These are phyloP conservation scores for Globisporangium cystogenes DNA, from an alignment of 352 stramenopile genomes.

Conservation along the genomic window DNA sequence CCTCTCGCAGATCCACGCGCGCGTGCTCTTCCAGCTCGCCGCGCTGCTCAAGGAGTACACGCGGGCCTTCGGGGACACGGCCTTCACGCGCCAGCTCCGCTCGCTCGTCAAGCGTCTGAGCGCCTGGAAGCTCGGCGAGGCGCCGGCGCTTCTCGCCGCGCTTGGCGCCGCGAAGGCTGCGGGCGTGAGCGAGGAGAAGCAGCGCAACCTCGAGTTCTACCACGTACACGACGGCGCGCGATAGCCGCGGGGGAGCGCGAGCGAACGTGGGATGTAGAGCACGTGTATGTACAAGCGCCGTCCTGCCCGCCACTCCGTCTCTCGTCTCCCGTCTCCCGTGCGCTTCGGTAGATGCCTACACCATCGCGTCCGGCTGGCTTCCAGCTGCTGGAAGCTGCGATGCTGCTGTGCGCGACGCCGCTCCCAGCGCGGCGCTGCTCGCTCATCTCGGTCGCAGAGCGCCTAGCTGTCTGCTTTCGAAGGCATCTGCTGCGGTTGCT, in stretches of 20 bases:
- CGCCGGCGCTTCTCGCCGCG: slow-evolving; percentile 21
- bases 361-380: neutral
- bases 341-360: neutral
- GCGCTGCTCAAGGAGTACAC: slow-evolving; percentile 32
- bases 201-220: slow-evolving; percentile 69
- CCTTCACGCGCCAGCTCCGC: slow-evolving; percentile 32
- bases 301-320: neutral
- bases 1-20: slow-evolving; percentile 49
- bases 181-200: slow-evolving; percentile 41
- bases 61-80: slow-evolving; percentile 27
- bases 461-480: slow-evolving; percentile 8
- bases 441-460: neutral
- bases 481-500: slow-evolving; percentile 13
- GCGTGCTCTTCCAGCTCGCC: slow-evolving; percentile 37
- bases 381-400: neutral
- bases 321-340: no score
- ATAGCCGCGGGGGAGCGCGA: neutral
- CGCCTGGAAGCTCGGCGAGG: slow-evolving; percentile 30
- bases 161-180: slow-evolving; percentile 18
- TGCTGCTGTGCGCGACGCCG: neutral
- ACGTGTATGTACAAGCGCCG: neutral
- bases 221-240: slow-evolving; percentile 27
- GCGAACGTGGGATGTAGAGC: neutral
- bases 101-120: slow-evolving; percentile 19
- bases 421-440: neutral